Percentiles rank a stretch among this genome's conserved stretches.
phyloP scores from a whole-genome alignment of 768 basidiomycete species.

The Wakefieldia striispora region DNA sequence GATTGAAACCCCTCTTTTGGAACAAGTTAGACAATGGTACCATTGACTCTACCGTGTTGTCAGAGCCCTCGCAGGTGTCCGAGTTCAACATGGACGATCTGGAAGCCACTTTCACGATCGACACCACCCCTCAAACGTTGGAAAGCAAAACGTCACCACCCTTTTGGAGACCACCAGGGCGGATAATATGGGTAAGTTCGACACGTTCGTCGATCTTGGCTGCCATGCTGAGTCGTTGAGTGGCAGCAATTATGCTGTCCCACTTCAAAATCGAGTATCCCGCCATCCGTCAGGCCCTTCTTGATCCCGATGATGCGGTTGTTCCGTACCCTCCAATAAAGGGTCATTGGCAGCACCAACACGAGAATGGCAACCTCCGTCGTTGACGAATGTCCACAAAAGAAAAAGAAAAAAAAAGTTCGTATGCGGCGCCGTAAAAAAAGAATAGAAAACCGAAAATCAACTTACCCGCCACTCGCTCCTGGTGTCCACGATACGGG shows the following conservation, averaged over 20 bases:
- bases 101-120: constrained; percentile 68
- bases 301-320: constrained; percentile 76
- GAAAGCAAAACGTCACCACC: constrained; percentile 64
- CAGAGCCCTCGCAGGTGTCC: constrained; percentile 43
- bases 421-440: constrained; percentile 21
- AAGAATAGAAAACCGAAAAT: constrained; percentile 12
- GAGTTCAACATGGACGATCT: constrained; percentile 67
- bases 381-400: constrained; percentile 93
- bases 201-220: neutral
- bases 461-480: constrained; percentile 93
- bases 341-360: constrained; percentile 96
- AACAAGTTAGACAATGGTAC: constrained; percentile 60
- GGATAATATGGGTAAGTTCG: constrained; percentile 70
- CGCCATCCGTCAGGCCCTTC: constrained; percentile 67
- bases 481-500: constrained; percentile 94
- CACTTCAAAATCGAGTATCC: constrained; percentile 63
- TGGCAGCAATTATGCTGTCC: constrained; percentile 78
- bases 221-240: constrained; percentile 2
- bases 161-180: constrained; percentile 79
- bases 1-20: constrained; percentile 89
- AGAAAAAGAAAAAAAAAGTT: constrained; percentile 5
- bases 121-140: constrained; percentile 41
- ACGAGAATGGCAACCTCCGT: constrained; percentile 99
- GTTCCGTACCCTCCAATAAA: constrained; percentile 90
- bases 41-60: constrained; percentile 65